Base-by-base conservation (phyloP, 2,329 filamentous ascomycete species). In the Diaporthe longicolla region DNA sequence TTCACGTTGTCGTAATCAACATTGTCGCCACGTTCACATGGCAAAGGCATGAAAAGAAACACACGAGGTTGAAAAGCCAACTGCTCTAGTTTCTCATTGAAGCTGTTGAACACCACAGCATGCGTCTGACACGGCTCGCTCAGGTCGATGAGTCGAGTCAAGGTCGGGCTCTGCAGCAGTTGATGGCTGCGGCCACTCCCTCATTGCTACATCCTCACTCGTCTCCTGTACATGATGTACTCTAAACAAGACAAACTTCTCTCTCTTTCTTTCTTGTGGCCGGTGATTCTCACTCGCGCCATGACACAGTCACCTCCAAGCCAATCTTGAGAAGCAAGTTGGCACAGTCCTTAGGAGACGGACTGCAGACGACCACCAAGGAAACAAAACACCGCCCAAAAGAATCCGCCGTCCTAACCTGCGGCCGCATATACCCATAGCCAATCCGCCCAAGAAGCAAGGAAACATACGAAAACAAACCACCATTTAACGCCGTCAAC, bases 71-170 rank as follows among this genome's bases (percentile, higher is more conserved):
- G 63, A 8, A 50, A 66, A 52, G 21, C 26, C 15, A 52, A 26
- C 45, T 43, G 45, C 35, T 29, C 48, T 68, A 11, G 11, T 45
- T 66, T 37, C 52, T 32, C 45, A 52, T 68, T 68, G 48, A 40
- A 54, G 63, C 63, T 54, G 63, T 68, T 68, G 63, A 68, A 68
- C 32, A 54, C 40, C 32, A 35, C 63, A 68, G 63, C 63, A 54
- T 37, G 63, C 21, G 29, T 52, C n/a, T 37, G 48, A 29, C 63
- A 40, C 32, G 63, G 15, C 63, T 43, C 40, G 13, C 37, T 26
- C 29, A 52, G 61, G 26, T 15, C 10, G 5, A 50, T 35, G 26
- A 32, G 26, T 37, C 63, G 15, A 40, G 45, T 37, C 29, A 10
- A 54, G 48, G 19, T 54, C 45, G 35, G 63, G 48, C 63, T n/a